Evolutionary conservation across 768 basidiomycete genomes (phyloP).

Genomic region (Podaxis carcinomalis): DNA sequence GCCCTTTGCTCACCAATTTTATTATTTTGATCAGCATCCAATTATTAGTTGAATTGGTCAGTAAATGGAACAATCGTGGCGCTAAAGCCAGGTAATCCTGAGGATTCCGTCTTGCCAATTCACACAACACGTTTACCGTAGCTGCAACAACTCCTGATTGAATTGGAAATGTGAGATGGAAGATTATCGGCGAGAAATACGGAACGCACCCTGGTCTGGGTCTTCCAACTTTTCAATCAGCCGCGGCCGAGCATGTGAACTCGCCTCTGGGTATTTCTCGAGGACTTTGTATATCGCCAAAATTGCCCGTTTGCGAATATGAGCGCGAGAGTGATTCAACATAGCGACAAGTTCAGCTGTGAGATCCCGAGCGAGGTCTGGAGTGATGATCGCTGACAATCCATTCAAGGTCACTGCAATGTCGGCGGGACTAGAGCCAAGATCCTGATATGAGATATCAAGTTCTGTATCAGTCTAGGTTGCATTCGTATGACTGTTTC

Average conservation of each 20-base stretch:
- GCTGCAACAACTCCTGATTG: conserved; percentile 83
- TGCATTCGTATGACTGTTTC: conserved; percentile 1
- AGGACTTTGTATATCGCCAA: conserved; percentile 79
- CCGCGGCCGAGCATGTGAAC: conserved; percentile 58
- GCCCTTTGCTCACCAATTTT: conserved; percentile 66
- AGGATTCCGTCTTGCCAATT: conserved; percentile 79
- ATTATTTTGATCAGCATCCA: conserved; percentile 99
- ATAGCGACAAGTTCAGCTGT: conserved; percentile 80
- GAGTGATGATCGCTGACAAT: conserved; percentile 78
- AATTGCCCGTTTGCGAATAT: conserved; percentile 88
- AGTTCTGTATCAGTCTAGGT: conserved; percentile 14
- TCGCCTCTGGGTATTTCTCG: conserved; percentile 77
- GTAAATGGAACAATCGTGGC: conserved; percentile 87
- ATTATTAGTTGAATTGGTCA: conserved; percentile 94
- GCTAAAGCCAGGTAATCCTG: conserved; percentile 81
- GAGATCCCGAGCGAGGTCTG: conserved; percentile 89
- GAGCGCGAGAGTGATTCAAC: conserved; percentile 84
- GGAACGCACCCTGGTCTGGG: conserved; percentile 55
- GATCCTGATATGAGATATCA: conserved; percentile 52
- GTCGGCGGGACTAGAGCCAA: conserved; percentile 73
- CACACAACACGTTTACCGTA: conserved; percentile 91
- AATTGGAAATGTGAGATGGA: neutral
- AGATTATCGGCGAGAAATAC: neutral
- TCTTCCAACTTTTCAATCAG: conserved; percentile 82
- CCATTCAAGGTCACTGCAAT: conserved; percentile 76